phyloP scores from a whole-genome alignment of 257 asterid genomes.

The Solanum medicagineum region DNA sequence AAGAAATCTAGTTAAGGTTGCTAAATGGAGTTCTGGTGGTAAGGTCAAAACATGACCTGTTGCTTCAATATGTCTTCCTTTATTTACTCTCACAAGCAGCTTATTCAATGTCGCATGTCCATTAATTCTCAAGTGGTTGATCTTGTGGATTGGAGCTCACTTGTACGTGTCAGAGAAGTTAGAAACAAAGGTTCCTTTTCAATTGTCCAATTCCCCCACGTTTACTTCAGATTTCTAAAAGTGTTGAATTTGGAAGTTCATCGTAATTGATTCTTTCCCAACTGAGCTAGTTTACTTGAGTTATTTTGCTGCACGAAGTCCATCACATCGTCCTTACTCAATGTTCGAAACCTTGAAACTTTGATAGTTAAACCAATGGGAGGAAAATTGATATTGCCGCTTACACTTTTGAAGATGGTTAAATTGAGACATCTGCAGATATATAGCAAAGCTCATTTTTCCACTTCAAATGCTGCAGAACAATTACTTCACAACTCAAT shows the following conservation, averaged over 20 bases:
- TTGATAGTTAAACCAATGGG: background rate
- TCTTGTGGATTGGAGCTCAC: background rate
- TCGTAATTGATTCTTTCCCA: background rate
- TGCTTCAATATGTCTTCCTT: background rate
- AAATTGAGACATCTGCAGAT: background rate
- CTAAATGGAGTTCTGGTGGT: background rate
- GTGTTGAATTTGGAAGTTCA: background rate
- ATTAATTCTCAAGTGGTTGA: background rate
- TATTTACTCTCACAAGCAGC: background rate
- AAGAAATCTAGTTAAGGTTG: too few species aligned
- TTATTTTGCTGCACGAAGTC: background rate
- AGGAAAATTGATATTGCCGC: background rate
- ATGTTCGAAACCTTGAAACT: background rate
- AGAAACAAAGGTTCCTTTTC: background rate
- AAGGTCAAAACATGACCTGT: slow-evolving; percentile 9
- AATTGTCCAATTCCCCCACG: background rate
- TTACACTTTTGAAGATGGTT: background rate
- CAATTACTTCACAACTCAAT: background rate
- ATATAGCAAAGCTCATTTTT: background rate
- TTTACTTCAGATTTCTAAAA: background rate
- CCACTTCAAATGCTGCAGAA: background rate
- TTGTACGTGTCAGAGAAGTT: background rate
- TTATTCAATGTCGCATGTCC: background rate
- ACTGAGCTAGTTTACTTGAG: background rate
- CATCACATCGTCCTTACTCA: background rate